Conservation (phyloP, 495 filamentous ascomycete species). For the Letharia lupina region DNA sequence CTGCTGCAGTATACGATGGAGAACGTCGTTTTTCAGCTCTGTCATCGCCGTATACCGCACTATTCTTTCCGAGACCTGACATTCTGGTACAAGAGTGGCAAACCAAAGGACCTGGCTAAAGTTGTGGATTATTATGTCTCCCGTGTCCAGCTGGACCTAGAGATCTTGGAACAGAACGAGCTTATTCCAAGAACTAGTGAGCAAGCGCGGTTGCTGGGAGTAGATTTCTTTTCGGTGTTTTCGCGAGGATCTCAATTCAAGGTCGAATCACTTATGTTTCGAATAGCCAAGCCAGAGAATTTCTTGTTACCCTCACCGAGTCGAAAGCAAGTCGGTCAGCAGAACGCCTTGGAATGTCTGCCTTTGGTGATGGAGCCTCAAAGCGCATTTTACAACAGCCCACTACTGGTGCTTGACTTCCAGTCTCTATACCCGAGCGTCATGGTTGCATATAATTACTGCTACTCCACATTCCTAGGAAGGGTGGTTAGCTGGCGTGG, state of each 20-base stretch:
- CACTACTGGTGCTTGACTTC: slow-evolving; percentile 87
- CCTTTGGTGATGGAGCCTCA: slow-evolving; percentile 97
- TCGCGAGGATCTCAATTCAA: slow-evolving; percentile 94
- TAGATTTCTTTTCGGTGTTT: slow-evolving; percentile 95
- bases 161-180: slow-evolving; percentile 87
- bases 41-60: slow-evolving; percentile 87
- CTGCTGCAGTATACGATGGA: slow-evolving; percentile 93
- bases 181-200: slow-evolving; percentile 85
- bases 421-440: slow-evolving; percentile 94
- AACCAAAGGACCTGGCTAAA: slow-evolving; percentile 60
- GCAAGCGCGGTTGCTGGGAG: slow-evolving; percentile 83
- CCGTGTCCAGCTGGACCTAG: slow-evolving; percentile 73
- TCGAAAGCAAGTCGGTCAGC: slow-evolving; percentile 80
- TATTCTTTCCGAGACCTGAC: slow-evolving; percentile 73
- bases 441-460: slow-evolving; percentile 99
- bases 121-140: slow-evolving; percentile 69
- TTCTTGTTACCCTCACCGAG: slow-evolving; percentile 85
- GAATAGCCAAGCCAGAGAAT: slow-evolving; percentile 95
- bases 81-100: slow-evolving; percentile 64
- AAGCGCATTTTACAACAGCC: slow-evolving; percentile 86
- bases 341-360: slow-evolving; percentile 91
- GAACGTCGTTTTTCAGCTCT: slow-evolving; percentile 87
- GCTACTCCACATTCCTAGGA: slow-evolving; percentile 94
- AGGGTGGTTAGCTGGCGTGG: slow-evolving; percentile 78
- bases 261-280: slow-evolving; percentile 96